Evolutionary conservation across 495 filamentous ascomycete species (phyloP), one percentile per base, ranked within the genome.

Genomic region (Hypomontagnella submonticulosa): DNA sequence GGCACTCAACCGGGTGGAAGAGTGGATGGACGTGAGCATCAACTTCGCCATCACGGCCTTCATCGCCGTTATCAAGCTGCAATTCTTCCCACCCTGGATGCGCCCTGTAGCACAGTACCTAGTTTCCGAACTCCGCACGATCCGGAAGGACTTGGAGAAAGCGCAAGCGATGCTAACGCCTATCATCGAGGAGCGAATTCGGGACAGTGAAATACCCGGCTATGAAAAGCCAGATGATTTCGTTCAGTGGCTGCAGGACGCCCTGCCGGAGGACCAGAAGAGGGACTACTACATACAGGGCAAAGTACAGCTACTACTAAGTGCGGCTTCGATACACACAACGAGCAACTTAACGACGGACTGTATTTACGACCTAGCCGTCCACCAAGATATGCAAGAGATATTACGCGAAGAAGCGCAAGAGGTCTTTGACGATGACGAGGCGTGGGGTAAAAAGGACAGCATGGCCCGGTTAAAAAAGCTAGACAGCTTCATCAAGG

Each of bases 401-500:
- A 71, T 74, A 30, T 58, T 87, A 27, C 73, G 83, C 9, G 77
- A 84, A 40, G 85, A 87, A 63, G 76, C 81, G 15, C 57, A 67
- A 0, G 65, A 71, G 1, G 75, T 77, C 1, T 58, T 83, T 2
- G 59, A 61, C 13, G 75, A 77, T 27, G 75, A 79, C 9, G 76
- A 70, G 4, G 73, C 64, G 19, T 77, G 75, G 75, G 51, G 48
- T 6, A 75, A 66, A 30, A 80, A 79, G 49, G 74, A 75, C 10
- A 78, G 72, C 48, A 70, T 84, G 58, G 46, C 44, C 2, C 72
- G 76, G 50, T 70, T 87, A 57, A 75, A 73, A 49, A 83, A 83
- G 66, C 52, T 87, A 53, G 85, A 88, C 69, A 81, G 77, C 55
- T 85, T 86, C 65, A 77, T 86, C 47, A 82, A 83, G 44, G 85